Evolutionary conservation across 2,329 filamentous ascomycete genomes (phyloP).

Genomic region (Pseudogymnoascus sp.): DNA sequence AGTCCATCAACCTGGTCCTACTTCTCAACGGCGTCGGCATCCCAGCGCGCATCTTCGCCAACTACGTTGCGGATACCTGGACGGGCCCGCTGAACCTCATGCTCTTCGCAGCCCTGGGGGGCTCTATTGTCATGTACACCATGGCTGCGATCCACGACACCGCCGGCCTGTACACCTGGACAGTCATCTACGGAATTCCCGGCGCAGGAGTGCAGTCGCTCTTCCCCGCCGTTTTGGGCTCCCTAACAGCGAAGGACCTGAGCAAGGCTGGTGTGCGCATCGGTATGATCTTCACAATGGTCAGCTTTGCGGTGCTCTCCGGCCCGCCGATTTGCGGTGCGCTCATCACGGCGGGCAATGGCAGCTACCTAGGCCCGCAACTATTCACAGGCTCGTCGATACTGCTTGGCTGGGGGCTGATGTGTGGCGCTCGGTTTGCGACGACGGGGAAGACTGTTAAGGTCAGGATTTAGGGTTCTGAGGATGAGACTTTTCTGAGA

Average conservation of each 20-base stretch:
- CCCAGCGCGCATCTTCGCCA: slow-evolving; percentile 41
- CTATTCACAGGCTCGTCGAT: slow-evolving; percentile 42
- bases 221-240: slow-evolving; percentile 44
- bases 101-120: slow-evolving; percentile 35
- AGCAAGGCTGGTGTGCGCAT: slow-evolving; percentile 49
- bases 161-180: slow-evolving; percentile 42
- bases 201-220: slow-evolving; percentile 44
- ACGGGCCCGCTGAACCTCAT: slow-evolving; percentile 47
- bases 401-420: slow-evolving; percentile 35
- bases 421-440: slow-evolving; percentile 35
- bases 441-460: slow-evolving; percentile 29
- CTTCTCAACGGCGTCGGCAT: slow-evolving; percentile 47
- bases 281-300: slow-evolving; percentile 47
- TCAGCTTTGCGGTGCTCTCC: slow-evolving; percentile 46
- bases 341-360: slow-evolving; percentile 38
- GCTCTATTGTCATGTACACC: slow-evolving; percentile 32
- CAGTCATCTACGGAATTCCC: slow-evolving; percentile 43
- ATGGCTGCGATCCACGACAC: slow-evolving; percentile 43
- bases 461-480: slow-evolving; percentile 20
- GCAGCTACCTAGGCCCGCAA: slow-evolving; percentile 44
- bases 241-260: slow-evolving; percentile 41
- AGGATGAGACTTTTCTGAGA: background rate
- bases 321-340: slow-evolving; percentile 49
- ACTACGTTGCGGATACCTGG: slow-evolving; percentile 40
- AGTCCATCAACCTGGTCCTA: slow-evolving; percentile 44